Evolutionary conservation across 106 monocot species (phyloP), one percentile per base, ranked within the genome.

Genomic region (Iris macrosiphon): DNA sequence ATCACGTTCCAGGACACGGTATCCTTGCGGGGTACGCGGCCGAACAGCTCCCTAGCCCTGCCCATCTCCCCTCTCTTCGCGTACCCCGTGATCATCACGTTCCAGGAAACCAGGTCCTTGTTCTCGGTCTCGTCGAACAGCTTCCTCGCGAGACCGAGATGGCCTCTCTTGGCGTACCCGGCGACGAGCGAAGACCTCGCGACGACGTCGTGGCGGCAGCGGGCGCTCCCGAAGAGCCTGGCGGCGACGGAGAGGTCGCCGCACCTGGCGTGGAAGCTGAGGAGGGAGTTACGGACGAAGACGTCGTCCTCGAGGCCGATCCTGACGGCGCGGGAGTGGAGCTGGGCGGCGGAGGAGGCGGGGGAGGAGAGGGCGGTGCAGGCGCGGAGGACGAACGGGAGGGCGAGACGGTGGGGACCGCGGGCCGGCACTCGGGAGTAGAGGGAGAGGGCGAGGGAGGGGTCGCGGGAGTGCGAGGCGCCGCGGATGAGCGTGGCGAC

Each of bases 1-100:
- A 86, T 73, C 1, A 70, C 77, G 14, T 86, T 86, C 77, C 80
- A 86, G 6, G 86, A 80, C n/a, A 86, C 86, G 1, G 80, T 80
- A 46, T 86, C 86, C 31, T 55, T 63, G 9, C 40, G 11, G 0
- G 66, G 77, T 7, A 80, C 40, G 23, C 4, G 10, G 22, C 74
- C 71, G 40, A 86, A 86, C 48, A 86, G 58, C 52, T 80, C 63
- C 18, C 72, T 42, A 1, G 86, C 86, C 6, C 22, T 20, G 4
- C 5, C 59, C 86, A 80, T 80, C 20, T 61, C 45, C 2, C 86
- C 70, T 2, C 40, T 44, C 43, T 71, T 76, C 1, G 58, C 70
- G 28, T 86, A 86, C 7, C 49, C 86, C 0, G 86, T 86, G 45
- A 86, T 77, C 86, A 86, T 86, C 17, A 86, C 76, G 13, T 86